Conservation (phyloP, 352 stramenopile genomes). For the Phytophthora sp. region DNA sequence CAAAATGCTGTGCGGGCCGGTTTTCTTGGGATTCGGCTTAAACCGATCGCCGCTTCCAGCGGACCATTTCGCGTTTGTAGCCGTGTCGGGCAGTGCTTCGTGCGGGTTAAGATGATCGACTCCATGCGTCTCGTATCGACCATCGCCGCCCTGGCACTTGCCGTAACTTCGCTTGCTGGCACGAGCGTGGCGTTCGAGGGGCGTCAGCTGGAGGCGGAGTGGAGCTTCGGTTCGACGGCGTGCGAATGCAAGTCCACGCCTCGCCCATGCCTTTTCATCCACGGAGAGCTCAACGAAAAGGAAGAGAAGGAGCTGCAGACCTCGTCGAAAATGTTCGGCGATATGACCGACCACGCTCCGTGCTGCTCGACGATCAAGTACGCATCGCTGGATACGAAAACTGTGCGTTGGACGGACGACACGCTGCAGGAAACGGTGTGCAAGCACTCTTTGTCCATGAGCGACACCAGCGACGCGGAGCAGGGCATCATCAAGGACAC, state of each 20-base stretch:
- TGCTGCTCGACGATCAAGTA: slow-evolving; percentile 53
- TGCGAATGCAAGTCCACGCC: slow-evolving; percentile 39
- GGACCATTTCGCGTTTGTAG: slow-evolving; percentile 18
- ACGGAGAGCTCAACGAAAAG: slow-evolving; percentile 31
- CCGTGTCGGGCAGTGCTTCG: slow-evolving; percentile 1
- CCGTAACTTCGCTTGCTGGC: too few species aligned
- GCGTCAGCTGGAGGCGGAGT: slow-evolving; percentile 26
- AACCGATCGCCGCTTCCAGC: not conserved
- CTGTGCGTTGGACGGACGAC: slow-evolving; percentile 38
- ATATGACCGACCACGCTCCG: slow-evolving; percentile 40
- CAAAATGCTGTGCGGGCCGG: slow-evolving; percentile 16
- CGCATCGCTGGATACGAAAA: slow-evolving; percentile 37
- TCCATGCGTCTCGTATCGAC: too few species aligned
- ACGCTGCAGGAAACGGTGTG: slow-evolving; percentile 43
- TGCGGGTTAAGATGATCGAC: slow-evolving; percentile 15
- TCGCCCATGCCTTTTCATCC: slow-evolving; percentile 54
- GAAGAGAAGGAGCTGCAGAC: slow-evolving; percentile 28
- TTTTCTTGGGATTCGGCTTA: slow-evolving; percentile 27
- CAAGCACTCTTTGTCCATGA: slow-evolving; percentile 37
- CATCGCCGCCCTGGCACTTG: too few species aligned
- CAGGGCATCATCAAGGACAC: slow-evolving; percentile 38
- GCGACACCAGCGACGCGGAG: slow-evolving; percentile 13
- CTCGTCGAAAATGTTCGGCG: slow-evolving; percentile 33
- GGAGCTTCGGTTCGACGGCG: slow-evolving; percentile 18
- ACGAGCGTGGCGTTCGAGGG: slow-evolving; percentile 10